These are phyloP conservation scores for Rehmannia glutinosa DNA, from an alignment of 257 asterid species.

Conservation along the genomic window DNA sequence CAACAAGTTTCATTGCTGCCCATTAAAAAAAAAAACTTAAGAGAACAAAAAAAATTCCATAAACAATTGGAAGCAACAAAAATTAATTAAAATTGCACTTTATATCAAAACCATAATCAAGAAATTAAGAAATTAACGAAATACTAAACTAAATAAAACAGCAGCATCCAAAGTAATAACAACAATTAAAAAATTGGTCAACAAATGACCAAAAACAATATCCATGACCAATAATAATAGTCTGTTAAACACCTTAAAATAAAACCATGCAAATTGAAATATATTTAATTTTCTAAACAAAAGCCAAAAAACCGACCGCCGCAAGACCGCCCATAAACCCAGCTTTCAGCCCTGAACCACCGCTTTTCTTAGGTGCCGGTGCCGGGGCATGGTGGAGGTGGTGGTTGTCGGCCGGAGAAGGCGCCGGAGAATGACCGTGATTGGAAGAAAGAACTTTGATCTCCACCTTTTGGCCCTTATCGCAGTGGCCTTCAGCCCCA, in stretches of 20 bases:
- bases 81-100: too few relatives aligned
- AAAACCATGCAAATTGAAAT: not conserved
- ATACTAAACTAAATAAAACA: too few relatives aligned
- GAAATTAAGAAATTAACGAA: too few relatives aligned
- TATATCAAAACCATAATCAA: too few relatives aligned
- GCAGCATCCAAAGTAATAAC: too few relatives aligned
- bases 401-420: conserved; percentile 8
- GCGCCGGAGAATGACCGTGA: conserved; percentile 21
- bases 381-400: conserved; percentile 23
- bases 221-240: not conserved
- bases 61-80: too few relatives aligned
- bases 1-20: too few relatives aligned
- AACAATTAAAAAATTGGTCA: too few relatives aligned
- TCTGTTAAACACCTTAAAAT: not conserved
- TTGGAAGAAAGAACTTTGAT: conserved; percentile 38
- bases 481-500: conserved; percentile 61
- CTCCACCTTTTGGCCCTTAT: conserved; percentile 48
- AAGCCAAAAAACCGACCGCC: conserved; percentile 18
- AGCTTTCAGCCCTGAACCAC: not conserved
- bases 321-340: conserved; percentile 1
- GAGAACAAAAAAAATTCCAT: too few relatives aligned
- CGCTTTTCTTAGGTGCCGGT: conserved; percentile 31
- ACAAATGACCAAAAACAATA: not conserved
- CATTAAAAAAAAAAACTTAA: too few relatives aligned
- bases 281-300: conserved; percentile 6